Evolutionary conservation across 2,329 filamentous ascomycete genomes (phyloP).

Genomic region (Neonectria ditissima): DNA sequence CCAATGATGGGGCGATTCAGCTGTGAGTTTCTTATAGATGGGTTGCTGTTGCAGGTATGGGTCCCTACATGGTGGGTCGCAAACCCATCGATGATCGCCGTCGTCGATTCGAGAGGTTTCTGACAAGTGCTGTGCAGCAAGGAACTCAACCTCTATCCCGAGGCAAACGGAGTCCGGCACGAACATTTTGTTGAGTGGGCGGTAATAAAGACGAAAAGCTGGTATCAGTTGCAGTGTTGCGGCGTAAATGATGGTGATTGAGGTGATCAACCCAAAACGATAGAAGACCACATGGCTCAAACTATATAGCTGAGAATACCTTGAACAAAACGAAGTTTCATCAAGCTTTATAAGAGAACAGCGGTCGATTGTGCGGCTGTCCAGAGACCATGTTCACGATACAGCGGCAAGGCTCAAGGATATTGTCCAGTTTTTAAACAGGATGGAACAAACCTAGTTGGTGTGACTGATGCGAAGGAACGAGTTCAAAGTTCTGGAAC

Average conservation of each 20-base stretch:
- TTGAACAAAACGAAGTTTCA: neutral
- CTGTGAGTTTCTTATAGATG: neutral
- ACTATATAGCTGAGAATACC: neutral
- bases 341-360: neutral
- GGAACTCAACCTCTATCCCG: constrained; percentile 46
- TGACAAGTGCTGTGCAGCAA: constrained; percentile 36
- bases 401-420: neutral
- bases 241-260: neutral
- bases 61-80: constrained; percentile 21
- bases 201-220: no score
- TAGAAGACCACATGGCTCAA: neutral
- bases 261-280: neutral
- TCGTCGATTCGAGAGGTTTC: constrained; percentile 13
- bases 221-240: neutral
- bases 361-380: neutral
- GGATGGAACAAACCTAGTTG: neutral
- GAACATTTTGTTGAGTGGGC: constrained; percentile 15
- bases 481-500: neutral
- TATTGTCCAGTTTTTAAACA: neutral
- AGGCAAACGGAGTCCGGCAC: constrained; percentile 30
- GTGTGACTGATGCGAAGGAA: neutral
- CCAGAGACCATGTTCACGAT: neutral
- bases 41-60: neutral
- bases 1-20: neutral
- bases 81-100: constrained; percentile 28